These are phyloP conservation scores for Diaporthe vaccinii DNA, from an alignment of 2,329 filamentous ascomycete genomes.

Conservation along the genomic window DNA sequence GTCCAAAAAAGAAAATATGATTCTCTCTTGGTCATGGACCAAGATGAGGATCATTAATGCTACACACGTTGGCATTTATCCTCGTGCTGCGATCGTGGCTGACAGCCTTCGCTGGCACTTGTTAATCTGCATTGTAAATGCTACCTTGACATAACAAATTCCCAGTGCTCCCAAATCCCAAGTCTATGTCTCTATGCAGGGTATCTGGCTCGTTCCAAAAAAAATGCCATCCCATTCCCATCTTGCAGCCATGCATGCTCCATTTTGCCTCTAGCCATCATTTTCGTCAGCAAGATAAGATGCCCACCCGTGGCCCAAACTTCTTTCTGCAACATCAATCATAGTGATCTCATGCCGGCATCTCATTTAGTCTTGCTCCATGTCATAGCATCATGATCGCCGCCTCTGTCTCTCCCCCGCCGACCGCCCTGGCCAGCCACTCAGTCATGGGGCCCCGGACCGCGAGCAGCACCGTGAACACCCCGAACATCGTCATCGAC, in stretches of 20 bases:
- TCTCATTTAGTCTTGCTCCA: not conserved
- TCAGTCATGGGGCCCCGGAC: conserved; percentile 61
- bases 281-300: not conserved
- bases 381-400: conserved; percentile 38
- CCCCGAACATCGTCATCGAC: conserved; percentile 69
- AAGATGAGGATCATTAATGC: not conserved
- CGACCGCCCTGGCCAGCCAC: conserved; percentile 53
- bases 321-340: not conserved
- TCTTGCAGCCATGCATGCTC: not conserved
- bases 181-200: conserved; percentile 34
- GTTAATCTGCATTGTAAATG: not conserved
- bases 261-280: not conserved
- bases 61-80: conserved; percentile 4
- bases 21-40: not conserved
- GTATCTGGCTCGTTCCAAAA: conserved; percentile 13
- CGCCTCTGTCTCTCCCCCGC: not conserved
- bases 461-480: conserved; percentile 68
- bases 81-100: not conserved
- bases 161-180: not conserved
- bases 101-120: not conserved
- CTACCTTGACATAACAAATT: not conserved
- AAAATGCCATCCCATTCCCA: not conserved
- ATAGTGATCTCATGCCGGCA: not conserved
- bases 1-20: not conserved
- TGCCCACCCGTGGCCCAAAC: not conserved